Evolutionary conservation across 169 alveolate species (phyloP), one percentile per base, ranked within the genome.

Genomic region (Plasmodium gaboni): DNA sequence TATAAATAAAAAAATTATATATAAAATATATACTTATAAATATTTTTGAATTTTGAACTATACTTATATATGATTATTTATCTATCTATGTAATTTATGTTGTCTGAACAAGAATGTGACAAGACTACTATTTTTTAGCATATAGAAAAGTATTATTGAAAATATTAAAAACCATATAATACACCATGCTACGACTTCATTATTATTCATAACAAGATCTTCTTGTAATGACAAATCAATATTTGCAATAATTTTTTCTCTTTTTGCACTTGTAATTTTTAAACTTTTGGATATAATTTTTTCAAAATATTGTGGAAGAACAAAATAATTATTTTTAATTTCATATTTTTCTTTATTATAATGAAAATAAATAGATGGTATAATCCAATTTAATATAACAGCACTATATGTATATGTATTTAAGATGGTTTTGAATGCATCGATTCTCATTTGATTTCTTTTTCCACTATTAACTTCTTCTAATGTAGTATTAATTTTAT

Each of bases 201-300:
- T 80, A 68, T 68, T 80, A 80, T 80, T 80, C 90, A 80, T 80
- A 9, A 80, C 69, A 9, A 80, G 57, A 48, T 80, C 90, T 71
- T 80, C 90, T 53, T 80, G 90, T 28, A 80, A 72, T 7, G 90
- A 80, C 51, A 80, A 22, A 48, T 80, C 90, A 68, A 80, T 80
- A 32, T 80, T 80, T 17, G 90, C 90, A 24, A 80, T 80, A 42
- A 80, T 80, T 68, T 80, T 80, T 65, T 80, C 90, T 61, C 90
- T 50, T 61, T 80, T 42, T 2, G 90, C 90, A 80, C 90, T 80
- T 8, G 73, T 80, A 28, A 83, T 46, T 80, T 80, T 80, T 24
- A 80, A 48, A 17, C 85, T 80, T 51, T 80, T 80, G n/a, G 90
- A 80, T 9, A 80, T 80, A 42, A 80, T 53, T 12, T 55, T 61